Percentiles rank a stretch among this genome's conserved stretches.
phyloP scores from a whole-genome alignment of 768 basidiomycete species.

The Hypsizygus marmoreus region DNA sequence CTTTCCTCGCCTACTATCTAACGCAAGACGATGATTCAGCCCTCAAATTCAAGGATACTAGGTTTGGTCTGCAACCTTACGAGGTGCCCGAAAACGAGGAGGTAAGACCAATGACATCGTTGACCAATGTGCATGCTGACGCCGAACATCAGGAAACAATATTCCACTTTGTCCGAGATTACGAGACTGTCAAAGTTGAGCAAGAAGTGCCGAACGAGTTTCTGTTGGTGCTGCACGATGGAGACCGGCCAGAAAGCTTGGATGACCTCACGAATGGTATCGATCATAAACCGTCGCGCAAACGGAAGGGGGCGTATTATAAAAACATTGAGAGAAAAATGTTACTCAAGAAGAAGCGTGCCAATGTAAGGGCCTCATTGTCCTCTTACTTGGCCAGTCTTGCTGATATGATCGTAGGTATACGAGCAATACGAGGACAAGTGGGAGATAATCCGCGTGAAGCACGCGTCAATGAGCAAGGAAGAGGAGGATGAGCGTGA shows the following conservation, averaged over 20 bases:
- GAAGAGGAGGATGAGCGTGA: slow-evolving; percentile 81
- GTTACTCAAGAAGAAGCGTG: slow-evolving; percentile 81
- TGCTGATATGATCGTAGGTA: slow-evolving; percentile 38
- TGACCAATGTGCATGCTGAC: neutral
- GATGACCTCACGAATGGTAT: slow-evolving; percentile 38
- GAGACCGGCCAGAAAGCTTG: slow-evolving; percentile 36
- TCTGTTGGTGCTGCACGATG: slow-evolving; percentile 72
- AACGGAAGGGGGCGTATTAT: slow-evolving; percentile 77
- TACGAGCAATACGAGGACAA: slow-evolving; percentile 78
- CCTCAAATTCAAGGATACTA: slow-evolving; percentile 60
- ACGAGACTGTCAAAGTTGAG: slow-evolving; percentile 85
- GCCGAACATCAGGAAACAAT: slow-evolving; percentile 52
- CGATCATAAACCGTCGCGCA: slow-evolving; percentile 23
- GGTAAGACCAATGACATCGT: slow-evolving; percentile 33
- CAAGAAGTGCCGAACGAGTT: slow-evolving; percentile 87
- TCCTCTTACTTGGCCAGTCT: neutral
- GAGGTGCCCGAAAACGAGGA: slow-evolving; percentile 56
- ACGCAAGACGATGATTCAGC: slow-evolving; percentile 77
- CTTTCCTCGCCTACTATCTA: slow-evolving; percentile 85
- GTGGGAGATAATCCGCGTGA: slow-evolving; percentile 78
- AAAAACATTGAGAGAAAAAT: slow-evolving; percentile 90
- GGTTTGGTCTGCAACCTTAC: slow-evolving; percentile 43
- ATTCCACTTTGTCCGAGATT: slow-evolving; percentile 81
- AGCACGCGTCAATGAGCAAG: slow-evolving; percentile 67
- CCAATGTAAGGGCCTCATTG: slow-evolving; percentile 54